Base-by-base conservation (phyloP, 352 stramenopile species). In the Aphanomyces cochlioides region DNA sequence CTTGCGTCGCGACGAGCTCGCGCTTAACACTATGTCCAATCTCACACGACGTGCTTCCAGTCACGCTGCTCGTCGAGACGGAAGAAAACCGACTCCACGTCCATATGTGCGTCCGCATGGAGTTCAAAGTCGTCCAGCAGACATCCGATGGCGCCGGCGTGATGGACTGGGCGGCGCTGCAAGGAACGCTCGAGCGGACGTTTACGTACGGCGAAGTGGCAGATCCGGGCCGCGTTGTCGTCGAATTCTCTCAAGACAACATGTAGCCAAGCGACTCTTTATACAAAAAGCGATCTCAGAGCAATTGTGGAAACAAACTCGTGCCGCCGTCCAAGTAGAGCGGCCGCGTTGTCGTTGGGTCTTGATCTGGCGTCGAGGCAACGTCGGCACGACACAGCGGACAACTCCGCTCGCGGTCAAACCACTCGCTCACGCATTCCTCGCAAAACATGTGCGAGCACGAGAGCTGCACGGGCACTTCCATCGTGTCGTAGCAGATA, bases 381-480 rank as follows among this genome's bases (percentile, higher is more conserved):
- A 93, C 82, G 36, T 69, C 81, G 5, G 85, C 83, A 67, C 85
- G 83, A 13, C 85, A 93, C 7, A 93, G 75, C 10, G 85, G 85
- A 36, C 85, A 93, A 3, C 82, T 90, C n/a, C 83, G 82, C 72
- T 93, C 85, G 61, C 87, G 84, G 43, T 93, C 83, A 66, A 93
- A 89, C 85, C 85, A 93, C 56, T 93, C 85, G 34, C 79, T 84
- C 53, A 93, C 84, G 66, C 85, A 93, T 47, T 92, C 85, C 73
- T 93, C 85, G 66, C 85, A 93, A 67, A 93, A 93, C 78, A 93
- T 85, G 73, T 93, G 85, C 47, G 82, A 78, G 54, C 85, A 93
- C 58, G 75, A 75, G 21, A 93, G 80, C 59, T 92, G 88, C 37
- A 93, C 85, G 7, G 85, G 85, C 34, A 73, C 70, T 5, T 82